phyloP scores from a whole-genome alignment of 1,284 basidiomycete species.

The Cutaneotrichosporon mucoides region DNA sequence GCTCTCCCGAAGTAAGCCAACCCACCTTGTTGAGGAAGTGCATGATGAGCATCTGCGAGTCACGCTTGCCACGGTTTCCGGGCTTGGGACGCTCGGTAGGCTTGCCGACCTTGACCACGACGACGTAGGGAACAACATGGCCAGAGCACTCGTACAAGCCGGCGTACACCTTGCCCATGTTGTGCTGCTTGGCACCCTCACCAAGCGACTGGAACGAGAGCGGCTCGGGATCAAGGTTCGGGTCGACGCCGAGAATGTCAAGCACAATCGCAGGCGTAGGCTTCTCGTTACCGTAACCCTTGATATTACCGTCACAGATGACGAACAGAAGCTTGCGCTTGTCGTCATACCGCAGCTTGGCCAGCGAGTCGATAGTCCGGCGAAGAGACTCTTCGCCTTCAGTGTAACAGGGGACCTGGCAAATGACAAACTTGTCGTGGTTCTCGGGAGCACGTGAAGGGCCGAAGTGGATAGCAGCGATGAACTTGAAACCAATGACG shows the following conservation, averaged over 20 bases:
- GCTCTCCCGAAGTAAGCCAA: too few relatives aligned
- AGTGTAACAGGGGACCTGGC: constrained; percentile 97
- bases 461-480: constrained; percentile 83
- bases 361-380: constrained; percentile 88
- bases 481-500: constrained; percentile 97
- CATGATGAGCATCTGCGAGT: constrained; percentile 94
- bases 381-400: constrained; percentile 86
- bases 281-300: constrained; percentile 89
- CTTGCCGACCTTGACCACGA: constrained; percentile 95
- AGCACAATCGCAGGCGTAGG: constrained; percentile 90
- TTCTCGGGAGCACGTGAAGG: constrained; percentile 80
- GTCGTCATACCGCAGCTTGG: constrained; percentile 94
- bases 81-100: constrained; percentile 88
- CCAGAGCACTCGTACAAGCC: constrained; percentile 91
- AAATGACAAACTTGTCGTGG: constrained; percentile 97
- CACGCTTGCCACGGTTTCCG: constrained; percentile 94
- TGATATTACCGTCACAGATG: constrained; percentile 98
- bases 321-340: constrained; percentile 92
- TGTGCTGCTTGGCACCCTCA: constrained; percentile 92
- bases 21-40: constrained; percentile 83
- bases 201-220: constrained; percentile 90
- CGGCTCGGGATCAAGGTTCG: constrained; percentile 89
- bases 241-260: constrained; percentile 92
- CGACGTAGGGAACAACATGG: constrained; percentile 93
- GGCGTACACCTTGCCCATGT: constrained; percentile 97